Percentiles rank a stretch among this genome's conserved stretches.
These are phyloP conservation scores for Rhizoctonia solani DNA, from an alignment of 1,284 basidiomycete species.

Conservation along the genomic window DNA sequence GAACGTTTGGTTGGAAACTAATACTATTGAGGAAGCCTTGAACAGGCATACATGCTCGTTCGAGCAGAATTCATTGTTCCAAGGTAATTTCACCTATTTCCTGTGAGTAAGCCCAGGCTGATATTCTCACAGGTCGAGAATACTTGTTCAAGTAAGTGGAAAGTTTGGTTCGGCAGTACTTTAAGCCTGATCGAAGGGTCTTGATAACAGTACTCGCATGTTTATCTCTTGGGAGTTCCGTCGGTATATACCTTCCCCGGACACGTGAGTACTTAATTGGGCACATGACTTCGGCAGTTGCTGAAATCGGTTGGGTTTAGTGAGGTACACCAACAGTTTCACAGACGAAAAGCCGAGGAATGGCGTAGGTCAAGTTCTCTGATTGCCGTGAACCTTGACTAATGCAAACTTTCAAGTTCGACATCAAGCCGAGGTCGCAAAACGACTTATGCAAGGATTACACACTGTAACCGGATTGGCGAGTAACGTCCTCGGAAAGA, in stretches of 20 bases:
- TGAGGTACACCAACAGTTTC: slow-evolving; percentile 58
- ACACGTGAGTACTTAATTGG: slow-evolving; percentile 53
- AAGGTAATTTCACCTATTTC: slow-evolving; percentile 44
- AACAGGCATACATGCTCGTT: slow-evolving; percentile 66
- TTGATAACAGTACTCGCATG: slow-evolving; percentile 61
- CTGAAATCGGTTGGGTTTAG: slow-evolving; percentile 44
- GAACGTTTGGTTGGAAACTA: slow-evolving; percentile 71
- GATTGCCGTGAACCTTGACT: neutral
- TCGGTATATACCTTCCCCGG: slow-evolving; percentile 62
- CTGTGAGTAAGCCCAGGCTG: neutral
- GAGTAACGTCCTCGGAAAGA: slow-evolving; percentile 55
- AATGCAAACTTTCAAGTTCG: slow-evolving; percentile 51
- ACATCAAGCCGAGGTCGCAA: slow-evolving; percentile 64
- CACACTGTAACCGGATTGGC: slow-evolving; percentile 65
- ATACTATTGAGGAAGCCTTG: slow-evolving; percentile 63
- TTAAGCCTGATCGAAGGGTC: slow-evolving; percentile 24
- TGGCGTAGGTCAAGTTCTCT: slow-evolving; percentile 61
- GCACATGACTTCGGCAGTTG: neutral
- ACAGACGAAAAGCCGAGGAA: slow-evolving; percentile 67
- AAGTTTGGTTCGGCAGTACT: slow-evolving; percentile 10
- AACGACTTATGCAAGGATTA: slow-evolving; percentile 62
- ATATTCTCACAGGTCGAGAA: slow-evolving; percentile 53
- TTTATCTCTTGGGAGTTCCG: slow-evolving; percentile 70
- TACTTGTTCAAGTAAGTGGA: slow-evolving; percentile 71
- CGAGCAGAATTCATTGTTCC: slow-evolving; percentile 67